Evolutionary conservation across 1,284 basidiomycete genomes (phyloP), one percentile per base, ranked within the genome.

Genomic region (Microbotryum saponariae): DNA sequence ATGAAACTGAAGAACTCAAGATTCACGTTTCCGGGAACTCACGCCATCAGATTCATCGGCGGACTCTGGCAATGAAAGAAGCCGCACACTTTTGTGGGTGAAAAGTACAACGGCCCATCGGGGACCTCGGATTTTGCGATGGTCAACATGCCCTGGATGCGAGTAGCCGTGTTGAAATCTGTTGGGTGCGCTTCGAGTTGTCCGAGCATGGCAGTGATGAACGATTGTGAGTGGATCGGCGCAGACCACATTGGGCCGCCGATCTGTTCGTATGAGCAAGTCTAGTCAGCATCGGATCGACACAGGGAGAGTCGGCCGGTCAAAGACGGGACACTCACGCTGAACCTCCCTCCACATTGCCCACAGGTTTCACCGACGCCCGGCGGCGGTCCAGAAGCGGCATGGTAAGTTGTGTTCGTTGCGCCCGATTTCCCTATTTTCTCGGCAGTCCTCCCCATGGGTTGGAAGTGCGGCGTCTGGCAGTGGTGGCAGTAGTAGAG

Each of bases 231-330:
- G 72, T 98, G 94, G 25, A 99, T 77, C 0, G 87, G 82, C 1
- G 88, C 93, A 18, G 88, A 84, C 94, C 94, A 98, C 89, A 98
- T 93, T 0, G 94, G 94, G 0, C 94, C 94, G 23, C 89, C 91
- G 31, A 92, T 73, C 87, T 88, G 60, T 37, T 33, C 16, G 51
- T 14, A 54, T 37, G 21, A 20, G 29, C 27, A 58, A 46, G 45
- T 27, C n/a, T 58, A 47, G 56, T 46, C 51, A 49, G 37, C 29
- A 51, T 45, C 64, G 49, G 59, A 64, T 61, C 5, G 31, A 53
- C 0, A 27, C 18, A 16, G 9, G 14, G 50, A 7, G 47, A 55
- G 18, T 51, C 42, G 56, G 23, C n/a, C 29, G 5, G 42, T 20
- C 20, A 1, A 20, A 18, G 25, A 12, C 6, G 23, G 25, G 42